Conservation (phyloP, 495 filamentous ascomycete genomes). For the Aspergillus diversus region DNA sequence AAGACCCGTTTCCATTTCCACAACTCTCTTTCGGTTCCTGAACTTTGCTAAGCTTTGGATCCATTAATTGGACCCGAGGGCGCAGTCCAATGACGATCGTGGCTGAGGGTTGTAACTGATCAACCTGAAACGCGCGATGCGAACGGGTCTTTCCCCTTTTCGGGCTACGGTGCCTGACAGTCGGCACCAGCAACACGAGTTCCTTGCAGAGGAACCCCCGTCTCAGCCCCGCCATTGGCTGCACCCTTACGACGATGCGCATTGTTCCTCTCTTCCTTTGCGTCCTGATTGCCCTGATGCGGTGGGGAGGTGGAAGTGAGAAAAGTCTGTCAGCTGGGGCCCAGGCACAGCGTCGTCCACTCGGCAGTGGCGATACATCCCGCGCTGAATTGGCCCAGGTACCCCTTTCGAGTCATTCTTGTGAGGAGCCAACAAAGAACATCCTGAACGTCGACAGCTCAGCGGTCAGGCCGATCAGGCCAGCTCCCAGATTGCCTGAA, state of each 20-base stretch:
- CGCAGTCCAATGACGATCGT: background rate
- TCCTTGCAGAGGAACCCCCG: background rate
- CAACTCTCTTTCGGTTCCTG: no score
- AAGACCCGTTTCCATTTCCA: background rate
- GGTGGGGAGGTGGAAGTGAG: no score
- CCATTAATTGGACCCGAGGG: background rate
- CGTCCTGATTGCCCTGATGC: background rate
- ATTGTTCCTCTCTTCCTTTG: background rate
- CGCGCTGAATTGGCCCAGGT: no score
- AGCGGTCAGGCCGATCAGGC: no score
- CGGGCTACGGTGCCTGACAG: background rate
- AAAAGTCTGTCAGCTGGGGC: no score
- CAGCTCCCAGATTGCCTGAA: no score
- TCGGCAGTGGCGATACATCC: no score
- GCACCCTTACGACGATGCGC: background rate
- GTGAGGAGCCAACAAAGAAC: no score
- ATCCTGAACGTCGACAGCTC: no score
- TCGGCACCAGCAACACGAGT: slow-evolving; percentile 8
- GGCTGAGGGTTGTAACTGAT: background rate
- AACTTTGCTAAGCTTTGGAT: slow-evolving; percentile 9
- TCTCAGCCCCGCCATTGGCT: background rate
- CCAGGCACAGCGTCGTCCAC: no score
- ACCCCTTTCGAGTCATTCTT: no score
- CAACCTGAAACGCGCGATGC: slow-evolving; percentile 9
- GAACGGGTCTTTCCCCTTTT: background rate